Conservation (phyloP, 2,329 filamentous ascomycete species). For the Grosmannia serpens region DNA sequence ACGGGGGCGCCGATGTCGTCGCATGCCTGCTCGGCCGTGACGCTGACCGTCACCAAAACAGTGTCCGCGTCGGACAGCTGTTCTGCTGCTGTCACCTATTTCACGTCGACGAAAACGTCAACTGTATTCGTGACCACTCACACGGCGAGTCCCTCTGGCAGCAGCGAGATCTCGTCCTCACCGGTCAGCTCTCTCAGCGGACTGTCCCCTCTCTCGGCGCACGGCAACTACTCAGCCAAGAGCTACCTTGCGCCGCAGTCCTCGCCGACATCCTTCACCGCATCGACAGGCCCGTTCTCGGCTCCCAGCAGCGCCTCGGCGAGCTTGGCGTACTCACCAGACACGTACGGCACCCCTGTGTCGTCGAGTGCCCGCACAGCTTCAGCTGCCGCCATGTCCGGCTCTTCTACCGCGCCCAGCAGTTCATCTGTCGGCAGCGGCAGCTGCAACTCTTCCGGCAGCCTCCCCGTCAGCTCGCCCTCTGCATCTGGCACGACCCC, state of each 20-base stretch:
- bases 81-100: neutral
- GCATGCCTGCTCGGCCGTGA: neutral
- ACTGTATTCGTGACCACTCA: neutral
- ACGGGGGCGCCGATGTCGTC: too few species aligned
- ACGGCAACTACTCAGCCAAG: too few species aligned
- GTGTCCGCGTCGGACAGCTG: neutral
- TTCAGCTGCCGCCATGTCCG: neutral
- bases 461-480: too few species aligned
- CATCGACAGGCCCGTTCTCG: too few species aligned
- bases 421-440: neutral
- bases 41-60: neutral
- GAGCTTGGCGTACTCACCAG: too few species aligned
- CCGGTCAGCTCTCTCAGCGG: too few species aligned
- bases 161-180: too few species aligned
- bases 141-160: neutral
- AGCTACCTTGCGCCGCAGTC: too few species aligned
- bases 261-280: too few species aligned
- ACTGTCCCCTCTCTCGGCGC: too few species aligned
- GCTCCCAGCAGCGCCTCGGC: too few species aligned
- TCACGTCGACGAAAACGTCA: neutral
- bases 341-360: too few species aligned
- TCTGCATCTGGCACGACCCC: neutral
- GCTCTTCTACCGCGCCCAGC: neutral
- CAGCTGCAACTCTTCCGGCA: neutral
- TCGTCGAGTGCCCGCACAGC: neutral